Conservation (phyloP, 1,284 basidiomycete genomes). For the Lentinula novae-zelandiae region DNA sequence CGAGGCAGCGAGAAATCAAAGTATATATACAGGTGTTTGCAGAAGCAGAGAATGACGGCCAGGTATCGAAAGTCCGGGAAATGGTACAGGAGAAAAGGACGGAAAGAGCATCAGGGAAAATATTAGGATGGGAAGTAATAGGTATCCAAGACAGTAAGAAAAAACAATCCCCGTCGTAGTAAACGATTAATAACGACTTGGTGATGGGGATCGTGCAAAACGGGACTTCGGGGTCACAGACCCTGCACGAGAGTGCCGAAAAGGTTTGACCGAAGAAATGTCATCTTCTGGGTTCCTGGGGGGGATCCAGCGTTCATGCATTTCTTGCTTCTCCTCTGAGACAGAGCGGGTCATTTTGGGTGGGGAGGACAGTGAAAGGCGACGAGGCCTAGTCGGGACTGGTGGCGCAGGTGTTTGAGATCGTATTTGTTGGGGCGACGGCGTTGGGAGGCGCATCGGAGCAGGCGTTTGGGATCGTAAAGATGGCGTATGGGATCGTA, state of each 20-base stretch:
- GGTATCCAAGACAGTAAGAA: constrained; percentile 2
- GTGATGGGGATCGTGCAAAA: constrained; percentile 10
- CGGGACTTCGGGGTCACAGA: constrained; percentile 11
- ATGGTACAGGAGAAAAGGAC: constrained; percentile 2
- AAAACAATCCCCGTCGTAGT: constrained; percentile 1
- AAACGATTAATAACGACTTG: constrained; percentile 6
- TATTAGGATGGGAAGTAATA: not conserved
- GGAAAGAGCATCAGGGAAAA: not conserved
- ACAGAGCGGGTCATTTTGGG: constrained; percentile 44
- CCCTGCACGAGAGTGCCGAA: constrained; percentile 6
- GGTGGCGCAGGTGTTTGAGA: constrained; percentile 27
- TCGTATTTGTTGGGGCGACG: constrained; percentile 20
- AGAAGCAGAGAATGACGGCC: not conserved
- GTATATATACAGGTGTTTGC: constrained; percentile 1
- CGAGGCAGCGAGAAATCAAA: not conserved
- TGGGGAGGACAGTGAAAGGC: constrained; percentile 31
- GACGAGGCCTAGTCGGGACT: constrained; percentile 26
- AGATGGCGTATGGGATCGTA: constrained; percentile 25
- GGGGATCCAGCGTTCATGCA: constrained; percentile 53
- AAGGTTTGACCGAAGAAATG: constrained; percentile 3
- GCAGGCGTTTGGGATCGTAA: constrained; percentile 25
- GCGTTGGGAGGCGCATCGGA: constrained; percentile 12
- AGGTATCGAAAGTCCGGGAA: constrained; percentile 3
- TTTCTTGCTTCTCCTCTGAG: constrained; percentile 48
- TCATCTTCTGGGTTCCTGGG: constrained; percentile 22